Base-by-base conservation (phyloP, 345 rosid genomes). In the Angophora floribunda region DNA sequence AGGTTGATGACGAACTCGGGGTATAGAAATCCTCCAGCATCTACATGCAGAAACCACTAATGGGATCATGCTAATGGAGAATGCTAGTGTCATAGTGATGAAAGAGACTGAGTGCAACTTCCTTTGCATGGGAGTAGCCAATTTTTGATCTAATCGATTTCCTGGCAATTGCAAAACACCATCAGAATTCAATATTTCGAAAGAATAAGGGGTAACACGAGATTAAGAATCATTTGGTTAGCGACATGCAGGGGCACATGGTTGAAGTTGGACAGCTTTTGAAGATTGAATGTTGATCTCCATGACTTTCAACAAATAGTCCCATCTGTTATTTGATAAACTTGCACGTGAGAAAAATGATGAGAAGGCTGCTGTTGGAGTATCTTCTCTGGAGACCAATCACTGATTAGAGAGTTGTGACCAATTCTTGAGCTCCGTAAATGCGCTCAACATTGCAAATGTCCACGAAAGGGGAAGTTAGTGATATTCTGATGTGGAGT, bases 121-220 rank as follows among this genome's bases (percentile, higher is more conserved):
- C n/a, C 9, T 57, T 13, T 22, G 0, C 13, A 9, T 9, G 30
- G 30, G 30, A 26, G 14, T 0, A 26, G 3, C 65, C 30, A 59
- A 59, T 59, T 26, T 59, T 3, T 26, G 12, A 59, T 59, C 3
- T 59, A 10, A 59, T 59, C 1, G 0, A 5, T 11, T 59, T 59
- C 1, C 0, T 0, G n/a, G 1, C 15, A 11, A 59, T 0, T 11
- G 0, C 30, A 59, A 11, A 59, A 59, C 7, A 11, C 2, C 14
- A 59, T 24, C 0, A 11, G 0, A 59, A 59, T 59, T 2, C 0
- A 10, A 0, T 4, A 9, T 26, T 59, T 59, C 3, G 0, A 26
- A 26, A 59, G 30, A 10, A 59, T 59, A 0, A 0, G 3, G 28
- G 14, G 65, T 59, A 2, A 59, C 30, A 59, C 0, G 0, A 26